Evolutionary conservation across 257 asterid species (phyloP).

Genomic region (Rubia yunnanensis): DNA sequence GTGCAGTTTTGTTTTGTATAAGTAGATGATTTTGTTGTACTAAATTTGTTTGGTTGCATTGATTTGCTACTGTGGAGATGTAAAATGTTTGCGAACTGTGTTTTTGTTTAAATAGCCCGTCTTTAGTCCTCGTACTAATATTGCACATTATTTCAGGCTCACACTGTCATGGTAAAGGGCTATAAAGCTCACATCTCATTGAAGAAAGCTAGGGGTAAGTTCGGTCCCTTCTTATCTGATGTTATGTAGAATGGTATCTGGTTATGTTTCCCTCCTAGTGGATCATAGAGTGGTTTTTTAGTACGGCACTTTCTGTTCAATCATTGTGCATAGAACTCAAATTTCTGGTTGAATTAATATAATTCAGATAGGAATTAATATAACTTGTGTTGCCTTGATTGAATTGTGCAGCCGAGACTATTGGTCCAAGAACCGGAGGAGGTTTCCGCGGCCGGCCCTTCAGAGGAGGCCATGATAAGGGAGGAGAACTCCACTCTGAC

Average conservation of each 20-base stretch:
- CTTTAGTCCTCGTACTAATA: slow-evolving; percentile 2
- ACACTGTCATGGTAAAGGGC: slow-evolving; percentile 31
- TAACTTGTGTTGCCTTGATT: not conserved
- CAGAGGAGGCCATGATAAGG: slow-evolving; percentile 19
- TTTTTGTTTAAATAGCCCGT: not conserved
- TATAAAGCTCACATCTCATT: slow-evolving; percentile 30
- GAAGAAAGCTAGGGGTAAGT: slow-evolving; percentile 36
- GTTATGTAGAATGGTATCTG: not conserved
- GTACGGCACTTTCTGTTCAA: not conserved
- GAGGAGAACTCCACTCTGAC: slow-evolving; percentile 5
- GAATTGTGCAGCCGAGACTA: slow-evolving; percentile 21
- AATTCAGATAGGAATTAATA: not conserved
- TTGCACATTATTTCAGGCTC: slow-evolving; percentile 31
- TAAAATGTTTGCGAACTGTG: too few relatives aligned
- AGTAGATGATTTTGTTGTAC: too few relatives aligned
- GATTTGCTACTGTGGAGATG: not conserved
- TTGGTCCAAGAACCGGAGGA: slow-evolving; percentile 13
- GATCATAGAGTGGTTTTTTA: not conserved
- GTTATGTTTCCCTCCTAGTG: not conserved
- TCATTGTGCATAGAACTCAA: not conserved
- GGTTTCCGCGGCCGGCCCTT: slow-evolving; percentile 13
- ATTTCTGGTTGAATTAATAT: not conserved
- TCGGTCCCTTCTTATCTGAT: not conserved
- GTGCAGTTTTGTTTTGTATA: too few relatives aligned
- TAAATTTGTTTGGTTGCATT: not conserved